These are phyloP conservation scores for Penicillium verhagenii DNA, from an alignment of 495 filamentous ascomycete species.

Conservation along the genomic window DNA sequence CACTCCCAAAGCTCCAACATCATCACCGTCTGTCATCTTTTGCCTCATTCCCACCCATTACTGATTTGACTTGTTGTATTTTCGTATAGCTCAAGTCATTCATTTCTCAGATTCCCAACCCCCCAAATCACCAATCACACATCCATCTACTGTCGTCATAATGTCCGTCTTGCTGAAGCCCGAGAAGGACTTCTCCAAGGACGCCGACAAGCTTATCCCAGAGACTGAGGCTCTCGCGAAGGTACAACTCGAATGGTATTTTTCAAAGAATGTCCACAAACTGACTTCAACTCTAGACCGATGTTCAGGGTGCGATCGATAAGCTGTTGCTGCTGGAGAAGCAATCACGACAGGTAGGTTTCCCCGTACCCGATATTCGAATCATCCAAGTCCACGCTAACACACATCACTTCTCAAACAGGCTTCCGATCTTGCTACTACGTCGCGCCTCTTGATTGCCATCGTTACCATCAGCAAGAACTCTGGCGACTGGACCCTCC, in stretches of 20 bases:
- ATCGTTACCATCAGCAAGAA: conserved; percentile 95
- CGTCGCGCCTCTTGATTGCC: conserved; percentile 78
- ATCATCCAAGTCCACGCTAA: conserved; percentile 7
- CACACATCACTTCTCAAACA: conserved; percentile 28
- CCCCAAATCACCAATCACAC: not conserved
- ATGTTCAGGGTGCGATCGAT: conserved; percentile 83
- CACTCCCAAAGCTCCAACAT: conserved; percentile 32
- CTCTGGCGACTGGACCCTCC: conserved; percentile 82
- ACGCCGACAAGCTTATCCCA: conserved; percentile 85
- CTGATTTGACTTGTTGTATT: conserved; percentile 10
- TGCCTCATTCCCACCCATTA: conserved; percentile 1
- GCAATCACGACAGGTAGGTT: conserved; percentile 84
- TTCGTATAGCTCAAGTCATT: not conserved
- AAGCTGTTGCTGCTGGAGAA: conserved; percentile 91
- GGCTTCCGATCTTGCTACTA: conserved; percentile 94
- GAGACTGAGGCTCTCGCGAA: conserved; percentile 85
- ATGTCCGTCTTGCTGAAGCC: conserved; percentile 67
- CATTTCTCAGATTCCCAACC: not conserved
- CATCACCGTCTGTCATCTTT: conserved; percentile 18
- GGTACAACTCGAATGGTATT: conserved; percentile 44
- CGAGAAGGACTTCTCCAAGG: conserved; percentile 80
- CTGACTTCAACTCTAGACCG: conserved; percentile 51
- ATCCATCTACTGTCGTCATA: conserved; percentile 29
- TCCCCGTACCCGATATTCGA: conserved; percentile 1
- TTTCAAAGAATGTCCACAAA: not conserved